Base-by-base conservation (phyloP, 306 rosid genomes). In the Prunus armeniaca region DNA sequence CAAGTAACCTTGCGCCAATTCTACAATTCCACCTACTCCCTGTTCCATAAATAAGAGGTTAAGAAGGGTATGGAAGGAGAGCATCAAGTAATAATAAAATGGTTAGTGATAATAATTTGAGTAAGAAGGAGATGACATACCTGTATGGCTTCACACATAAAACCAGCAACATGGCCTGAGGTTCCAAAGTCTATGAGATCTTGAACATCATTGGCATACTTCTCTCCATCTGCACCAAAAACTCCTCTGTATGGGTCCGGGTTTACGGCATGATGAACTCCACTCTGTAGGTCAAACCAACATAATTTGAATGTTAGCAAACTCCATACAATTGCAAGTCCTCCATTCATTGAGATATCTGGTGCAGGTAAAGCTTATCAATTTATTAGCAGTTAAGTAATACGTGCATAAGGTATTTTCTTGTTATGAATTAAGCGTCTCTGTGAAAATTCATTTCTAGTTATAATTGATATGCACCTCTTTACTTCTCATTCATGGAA, bases 1-100 rank as follows among this genome's bases (percentile, higher is more conserved):
- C 81, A 95, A 84, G 88, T 92, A 95, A 64, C 99, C 97, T 5
- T 97, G 97, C 45, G 97, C 97, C 81, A 95, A 72, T 75, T 95
- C 99, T 70, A 90, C 77, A 43, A 92, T 87, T 9, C 99, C 99
- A 2, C 99, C 99, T 9, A 95, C 93, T 75, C 99, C 99, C 99
- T 95, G 69, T 66, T 9, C 6, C 70, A 65, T 49, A 22, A 65
- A 71, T 49, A 67, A 63, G 12, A 70, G 22, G 0, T 18, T 50
- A 22, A 34, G 2, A 55, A 56, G 34, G 34, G 57, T 9, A 8
- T 32, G 1, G 32, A 58, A 30, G 11, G 58, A 38, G 5, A 47
- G 67, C 25, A 19, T 56, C 22, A 27, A 24, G 19, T 55, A 51
- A 0, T 1, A 1, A 14, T 63, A 10, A 56, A 56, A 52, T 1